Percentiles rank a stretch among this genome's conserved stretches.
phyloP scores from a whole-genome alignment of 75 land plant species.

The Picea sitchensis region DNA sequence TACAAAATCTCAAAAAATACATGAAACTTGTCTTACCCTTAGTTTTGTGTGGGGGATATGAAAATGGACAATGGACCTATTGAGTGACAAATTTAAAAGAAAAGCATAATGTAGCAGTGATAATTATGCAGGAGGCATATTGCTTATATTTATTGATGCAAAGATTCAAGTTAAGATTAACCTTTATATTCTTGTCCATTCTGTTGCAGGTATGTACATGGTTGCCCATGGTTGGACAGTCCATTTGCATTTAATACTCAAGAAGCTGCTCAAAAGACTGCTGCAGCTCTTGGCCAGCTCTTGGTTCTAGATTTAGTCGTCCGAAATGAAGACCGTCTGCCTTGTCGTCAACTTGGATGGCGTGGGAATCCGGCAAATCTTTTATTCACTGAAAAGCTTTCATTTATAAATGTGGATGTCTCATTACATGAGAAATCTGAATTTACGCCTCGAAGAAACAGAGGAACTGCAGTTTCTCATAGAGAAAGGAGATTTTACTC shows the following conservation, averaged over 20 bases:
- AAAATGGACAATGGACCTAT: background rate
- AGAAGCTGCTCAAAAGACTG: constrained; percentile 56
- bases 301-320: constrained; percentile 89
- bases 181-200: constrained; percentile 3
- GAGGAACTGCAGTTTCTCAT: constrained; percentile 18
- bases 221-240: constrained; percentile 73
- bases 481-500: constrained; percentile 58
- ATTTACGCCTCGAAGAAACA: constrained; percentile 30
- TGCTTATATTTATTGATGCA: background rate
- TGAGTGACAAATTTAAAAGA: background rate
- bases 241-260: constrained; percentile 59
- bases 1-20: no score
- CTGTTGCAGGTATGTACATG: constrained; percentile 78
- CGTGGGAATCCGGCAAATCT: constrained; percentile 92
- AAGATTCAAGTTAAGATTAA: background rate
- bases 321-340: constrained; percentile 94
- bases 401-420: constrained; percentile 27
- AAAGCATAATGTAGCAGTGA: background rate
- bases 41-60: background rate
- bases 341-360: constrained; percentile 88
- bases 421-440: constrained; percentile 36
- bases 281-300: constrained; percentile 72
- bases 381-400: constrained; percentile 51
- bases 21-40: background rate
- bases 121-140: background rate